Evolutionary conservation across 768 basidiomycete species (phyloP).

Genomic region (Boletus patriciae): DNA sequence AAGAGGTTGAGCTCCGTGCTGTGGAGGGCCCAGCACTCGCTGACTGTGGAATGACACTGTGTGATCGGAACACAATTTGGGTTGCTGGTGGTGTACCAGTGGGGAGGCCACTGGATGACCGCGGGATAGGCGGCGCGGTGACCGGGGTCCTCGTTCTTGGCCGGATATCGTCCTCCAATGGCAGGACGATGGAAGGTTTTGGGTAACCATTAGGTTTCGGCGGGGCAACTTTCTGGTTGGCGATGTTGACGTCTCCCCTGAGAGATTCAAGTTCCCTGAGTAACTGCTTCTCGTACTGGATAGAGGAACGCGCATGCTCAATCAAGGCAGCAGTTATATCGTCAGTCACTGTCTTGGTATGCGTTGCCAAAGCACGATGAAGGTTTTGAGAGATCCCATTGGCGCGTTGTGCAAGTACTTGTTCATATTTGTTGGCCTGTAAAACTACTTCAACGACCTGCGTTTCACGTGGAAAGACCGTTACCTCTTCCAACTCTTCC

Average conservation of each 20-base stretch:
- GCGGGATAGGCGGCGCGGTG: slow-evolving; percentile 26
- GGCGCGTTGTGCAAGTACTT: slow-evolving; percentile 78
- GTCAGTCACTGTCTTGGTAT: slow-evolving; percentile 85
- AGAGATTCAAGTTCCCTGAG: slow-evolving; percentile 87
- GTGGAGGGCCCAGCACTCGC: slow-evolving; percentile 58
- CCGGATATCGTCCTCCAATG: slow-evolving; percentile 59
- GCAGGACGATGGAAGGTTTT: slow-evolving; percentile 59
- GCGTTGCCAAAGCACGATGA: slow-evolving; percentile 79
- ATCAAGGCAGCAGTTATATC: slow-evolving; percentile 89
- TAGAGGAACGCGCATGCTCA: slow-evolving; percentile 88
- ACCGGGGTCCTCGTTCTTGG: slow-evolving; percentile 22
- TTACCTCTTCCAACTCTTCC: slow-evolving; percentile 90
- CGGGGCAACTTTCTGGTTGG: slow-evolving; percentile 57
- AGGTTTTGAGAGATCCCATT: slow-evolving; percentile 93
- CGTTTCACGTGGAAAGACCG: slow-evolving; percentile 11
- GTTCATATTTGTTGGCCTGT: slow-evolving; percentile 90
- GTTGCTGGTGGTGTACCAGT: slow-evolving; percentile 15
- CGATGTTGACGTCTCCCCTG: slow-evolving; percentile 68
- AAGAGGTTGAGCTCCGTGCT: slow-evolving; percentile 14
- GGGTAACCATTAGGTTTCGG: slow-evolving; percentile 51
- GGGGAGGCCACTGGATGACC: slow-evolving; percentile 21
- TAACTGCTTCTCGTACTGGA: slow-evolving; percentile 89
- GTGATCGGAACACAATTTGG: slow-evolving; percentile 29
- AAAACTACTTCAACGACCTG: slow-evolving; percentile 11
- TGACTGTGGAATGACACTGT: slow-evolving; percentile 43